Evolutionary conservation across 2,329 filamentous ascomycete species (phyloP), one percentile per base, ranked within the genome.

Genomic region (Penicillium sp.): DNA sequence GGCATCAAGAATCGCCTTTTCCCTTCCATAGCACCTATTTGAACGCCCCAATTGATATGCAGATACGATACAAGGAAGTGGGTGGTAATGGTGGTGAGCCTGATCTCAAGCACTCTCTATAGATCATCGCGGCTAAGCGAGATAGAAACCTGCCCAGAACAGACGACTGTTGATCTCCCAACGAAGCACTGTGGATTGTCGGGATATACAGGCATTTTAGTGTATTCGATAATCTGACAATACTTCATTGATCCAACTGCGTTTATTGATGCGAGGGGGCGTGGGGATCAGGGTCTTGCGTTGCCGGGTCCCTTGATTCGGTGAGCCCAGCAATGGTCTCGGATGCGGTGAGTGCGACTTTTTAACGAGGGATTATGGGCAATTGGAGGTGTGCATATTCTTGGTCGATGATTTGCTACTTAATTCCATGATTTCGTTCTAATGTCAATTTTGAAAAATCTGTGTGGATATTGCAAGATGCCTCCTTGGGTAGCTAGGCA

Each of bases 61-160:
- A 28, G 8, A 16, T 23, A 26, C 13, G 7, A 26, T 26, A 24
- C 23, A 42, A 7, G 6, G 18, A 24, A 42, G 21, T 42, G 52
- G 31, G 13, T 52, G 23, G 42, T 29, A 45, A 6, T 44, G 21
- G 45, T 38, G 28, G 33, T 42, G 24, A 28, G 44, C 16, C 46
- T 15, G 34, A 51, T 31, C 34, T 33, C 29, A 21, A 45, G 16
- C 13, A 39, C 33, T 43, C 36, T 45, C 47, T 57, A 51, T 49
- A 54, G 51, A 51, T 52, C 42, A 42, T 36, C 49, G 16, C 28
- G 33, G 44, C 38, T 59, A 56, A 58, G 57, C 53, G 56, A 58
- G 51, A 50, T 18, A n/a, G 38, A 36, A 36, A 42, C 48, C 26
- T 16, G 13, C n/a, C 18, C 12, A 24, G 9, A 21, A 46, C 39